A percentile compares a stretch with the other conserved stretches of the same genome.
Conservation (phyloP, 2,329 filamentous ascomycete species). For the Capronia epimyces region DNA sequence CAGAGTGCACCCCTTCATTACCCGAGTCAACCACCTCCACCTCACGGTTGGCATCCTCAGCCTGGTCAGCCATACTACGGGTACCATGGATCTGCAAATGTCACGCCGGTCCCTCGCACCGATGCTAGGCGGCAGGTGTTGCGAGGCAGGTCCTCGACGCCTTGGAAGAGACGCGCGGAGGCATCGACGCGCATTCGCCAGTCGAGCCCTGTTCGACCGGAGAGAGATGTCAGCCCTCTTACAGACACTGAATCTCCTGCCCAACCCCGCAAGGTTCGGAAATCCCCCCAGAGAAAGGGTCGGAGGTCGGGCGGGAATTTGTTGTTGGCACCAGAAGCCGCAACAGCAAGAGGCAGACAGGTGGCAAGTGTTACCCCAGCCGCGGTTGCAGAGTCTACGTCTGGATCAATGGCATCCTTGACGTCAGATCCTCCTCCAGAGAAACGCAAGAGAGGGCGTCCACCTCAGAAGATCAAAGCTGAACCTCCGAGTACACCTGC, state of each 20-base stretch:
- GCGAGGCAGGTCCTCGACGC: constrained; percentile 25
- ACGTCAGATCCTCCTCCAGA: constrained; percentile 25
- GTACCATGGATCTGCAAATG: constrained; percentile 21
- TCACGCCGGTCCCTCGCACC: constrained; percentile 22
- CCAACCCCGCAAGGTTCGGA: constrained; percentile 8
- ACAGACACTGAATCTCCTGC: constrained; percentile 24
- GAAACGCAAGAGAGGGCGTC: constrained; percentile 17
- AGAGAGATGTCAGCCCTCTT: constrained; percentile 28
- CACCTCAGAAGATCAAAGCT: constrained; percentile 24
- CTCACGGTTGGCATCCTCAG: constrained; percentile 20
- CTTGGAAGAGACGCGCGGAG: constrained; percentile 24
- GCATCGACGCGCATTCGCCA: constrained; percentile 10
- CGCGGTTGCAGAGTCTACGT: constrained; percentile 19
- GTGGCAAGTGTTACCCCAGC: constrained; percentile 23
- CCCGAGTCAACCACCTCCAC: constrained; percentile 17
- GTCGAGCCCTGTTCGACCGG: constrained; percentile 24
- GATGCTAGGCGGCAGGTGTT: constrained; percentile 8
- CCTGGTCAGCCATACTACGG: constrained; percentile 20
- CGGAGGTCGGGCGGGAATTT: constrained; percentile 5
- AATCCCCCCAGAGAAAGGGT: constrained; percentile 13
- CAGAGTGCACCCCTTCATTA: constrained; percentile 26
- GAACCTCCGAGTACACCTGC: constrained; percentile 35
- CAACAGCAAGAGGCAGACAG: constrained; percentile 15
- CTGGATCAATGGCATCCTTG: constrained; percentile 26
- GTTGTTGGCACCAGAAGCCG: constrained; percentile 4